Conservation (phyloP, 1,139 yeast genomes). For the Candida dubliniensis region DNA sequence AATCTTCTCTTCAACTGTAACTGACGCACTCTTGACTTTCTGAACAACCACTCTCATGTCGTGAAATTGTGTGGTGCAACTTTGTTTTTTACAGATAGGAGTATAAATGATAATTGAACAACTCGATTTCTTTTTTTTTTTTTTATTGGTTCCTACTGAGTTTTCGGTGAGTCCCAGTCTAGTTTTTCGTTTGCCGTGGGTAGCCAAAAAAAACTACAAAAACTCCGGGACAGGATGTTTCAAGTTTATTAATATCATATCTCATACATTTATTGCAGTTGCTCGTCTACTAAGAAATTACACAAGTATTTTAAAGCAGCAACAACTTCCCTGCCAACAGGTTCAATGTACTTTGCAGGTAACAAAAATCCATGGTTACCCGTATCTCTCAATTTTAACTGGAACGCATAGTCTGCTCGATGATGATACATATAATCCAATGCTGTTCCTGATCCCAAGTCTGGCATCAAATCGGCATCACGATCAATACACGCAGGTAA, state of each 20-base stretch:
- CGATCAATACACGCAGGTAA: slow-evolving; percentile 79
- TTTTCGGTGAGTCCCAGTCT: background rate
- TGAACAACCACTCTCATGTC: slow-evolving; percentile 89
- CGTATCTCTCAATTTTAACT: slow-evolving; percentile 75
- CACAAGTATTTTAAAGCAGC: slow-evolving; percentile 65
- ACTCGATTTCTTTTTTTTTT: background rate
- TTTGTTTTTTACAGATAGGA: background rate
- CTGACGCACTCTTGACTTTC: slow-evolving; percentile 83
- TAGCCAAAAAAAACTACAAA: background rate
- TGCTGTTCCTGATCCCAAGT: slow-evolving; percentile 77
- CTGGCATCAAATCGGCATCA: slow-evolving; percentile 68
- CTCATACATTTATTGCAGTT: background rate
- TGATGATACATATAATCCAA: slow-evolving; percentile 83
- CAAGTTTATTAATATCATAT: too few relatives aligned
- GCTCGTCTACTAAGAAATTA: slow-evolving; percentile 2
- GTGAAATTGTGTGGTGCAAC: too few relatives aligned
- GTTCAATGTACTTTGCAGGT: slow-evolving; percentile 67
- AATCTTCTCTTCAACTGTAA: slow-evolving; percentile 67
- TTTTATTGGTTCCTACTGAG: background rate
- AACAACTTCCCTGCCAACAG: slow-evolving; percentile 76
- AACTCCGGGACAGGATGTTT: too few relatives aligned
- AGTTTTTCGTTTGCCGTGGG: background rate
- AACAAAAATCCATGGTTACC: slow-evolving; percentile 83
- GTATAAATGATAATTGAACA: background rate
- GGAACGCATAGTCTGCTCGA: slow-evolving; percentile 83